phyloP scores from a whole-genome alignment of 345 rosid genomes.

The Aquilaria malaccensis region DNA sequence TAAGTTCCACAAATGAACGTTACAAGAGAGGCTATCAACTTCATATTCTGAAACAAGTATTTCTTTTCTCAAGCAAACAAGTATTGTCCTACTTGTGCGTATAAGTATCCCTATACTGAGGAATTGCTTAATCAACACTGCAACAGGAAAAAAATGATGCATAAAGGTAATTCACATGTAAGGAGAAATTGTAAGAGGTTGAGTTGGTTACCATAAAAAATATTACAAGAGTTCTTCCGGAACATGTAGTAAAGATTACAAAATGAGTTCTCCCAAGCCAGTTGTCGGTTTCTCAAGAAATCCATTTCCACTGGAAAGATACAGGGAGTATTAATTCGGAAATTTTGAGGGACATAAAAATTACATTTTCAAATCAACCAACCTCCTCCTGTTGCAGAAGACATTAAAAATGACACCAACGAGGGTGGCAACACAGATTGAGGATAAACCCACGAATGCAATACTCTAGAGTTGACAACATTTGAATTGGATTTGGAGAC shows the following conservation, averaged over 20 bases:
- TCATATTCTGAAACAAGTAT: too few species aligned
- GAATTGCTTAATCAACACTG: neutral
- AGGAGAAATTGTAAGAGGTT: neutral
- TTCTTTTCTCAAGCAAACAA: too few species aligned
- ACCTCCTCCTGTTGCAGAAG: slow-evolving; percentile 66
- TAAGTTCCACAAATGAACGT: too few species aligned
- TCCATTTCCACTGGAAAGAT: slow-evolving; percentile 46
- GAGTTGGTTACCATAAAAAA: slow-evolving; percentile 71
- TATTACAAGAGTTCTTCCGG: slow-evolving; percentile 58
- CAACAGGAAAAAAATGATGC: slow-evolving; percentile 4
- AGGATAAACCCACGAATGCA: slow-evolving; percentile 93
- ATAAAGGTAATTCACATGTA: neutral
- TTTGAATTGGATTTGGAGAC: slow-evolving; percentile 33
- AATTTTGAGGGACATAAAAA: slow-evolving; percentile 1
- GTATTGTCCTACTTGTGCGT: too few species aligned
- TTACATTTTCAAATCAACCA: slow-evolving; percentile 19
- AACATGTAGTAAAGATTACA: slow-evolving; percentile 78
- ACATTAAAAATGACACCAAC: slow-evolving; percentile 49
- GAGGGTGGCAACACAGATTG: slow-evolving; percentile 77
- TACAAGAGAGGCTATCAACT: too few species aligned
- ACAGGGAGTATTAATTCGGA: slow-evolving; percentile 9
- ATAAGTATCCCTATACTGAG: too few species aligned
- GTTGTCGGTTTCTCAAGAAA: slow-evolving; percentile 59
- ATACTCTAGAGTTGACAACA: slow-evolving; percentile 35
- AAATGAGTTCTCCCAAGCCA: slow-evolving; percentile 89